Evolutionary conservation across 2,329 filamentous ascomycete genomes (phyloP).

Genomic region (Neophaeococcomyces mojaviensis): DNA sequence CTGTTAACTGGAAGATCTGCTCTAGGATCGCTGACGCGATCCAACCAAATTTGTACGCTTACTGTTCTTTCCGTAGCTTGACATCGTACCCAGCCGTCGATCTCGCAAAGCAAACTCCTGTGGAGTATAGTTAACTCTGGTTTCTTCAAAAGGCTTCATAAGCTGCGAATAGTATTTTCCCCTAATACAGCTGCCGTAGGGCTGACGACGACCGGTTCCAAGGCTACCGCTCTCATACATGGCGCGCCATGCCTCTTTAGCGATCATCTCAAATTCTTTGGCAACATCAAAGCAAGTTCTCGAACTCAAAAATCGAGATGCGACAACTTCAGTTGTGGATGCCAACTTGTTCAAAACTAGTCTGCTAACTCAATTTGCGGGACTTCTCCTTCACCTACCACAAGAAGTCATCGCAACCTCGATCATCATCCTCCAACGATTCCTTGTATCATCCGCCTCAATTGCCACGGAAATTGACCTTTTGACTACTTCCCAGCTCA

Average conservation of each 20-base stretch:
- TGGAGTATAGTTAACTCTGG: too few species aligned
- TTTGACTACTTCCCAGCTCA: neutral
- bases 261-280: constrained; percentile 35
- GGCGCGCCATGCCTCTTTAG: constrained; percentile 1
- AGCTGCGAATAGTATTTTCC: too few species aligned
- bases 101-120: too few species aligned
- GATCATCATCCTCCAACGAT: constrained; percentile 72
- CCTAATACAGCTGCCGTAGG: too few species aligned
- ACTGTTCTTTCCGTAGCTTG: too few species aligned
- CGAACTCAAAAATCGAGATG: constrained; percentile 12
- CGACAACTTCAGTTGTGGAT: constrained; percentile 26
- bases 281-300: constrained; percentile 39
- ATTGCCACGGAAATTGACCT: constrained; percentile 1
- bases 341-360: constrained; percentile 37
- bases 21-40: too few species aligned
- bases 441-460: constrained; percentile 3
- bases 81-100: too few species aligned
- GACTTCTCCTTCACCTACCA: constrained; percentile 69
- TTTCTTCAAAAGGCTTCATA: too few species aligned
- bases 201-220: too few species aligned
- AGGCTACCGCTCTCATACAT: neutral
- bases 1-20: too few species aligned
- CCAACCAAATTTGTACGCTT: too few species aligned
- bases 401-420: constrained; percentile 82
- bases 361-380: constrained; percentile 41